These are phyloP conservation scores for Colletotrichum sp. DNA, from an alignment of 2,329 filamentous ascomycete genomes.

Conservation along the genomic window DNA sequence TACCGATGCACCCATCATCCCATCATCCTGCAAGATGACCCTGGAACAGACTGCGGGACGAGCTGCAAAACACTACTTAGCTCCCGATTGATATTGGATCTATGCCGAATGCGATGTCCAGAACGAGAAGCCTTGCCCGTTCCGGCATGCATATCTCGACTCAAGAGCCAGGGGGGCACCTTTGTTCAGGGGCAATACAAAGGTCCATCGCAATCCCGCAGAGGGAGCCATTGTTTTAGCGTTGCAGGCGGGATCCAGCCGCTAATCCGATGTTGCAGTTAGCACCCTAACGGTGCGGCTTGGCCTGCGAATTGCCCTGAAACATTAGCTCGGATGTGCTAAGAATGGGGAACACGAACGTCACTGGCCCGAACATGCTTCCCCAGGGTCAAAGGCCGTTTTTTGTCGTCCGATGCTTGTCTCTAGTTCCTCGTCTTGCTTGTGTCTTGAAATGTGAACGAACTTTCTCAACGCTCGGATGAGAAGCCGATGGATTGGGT, in stretches of 20 bases:
- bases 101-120: background rate
- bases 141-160: background rate
- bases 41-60: background rate
- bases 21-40: background rate
- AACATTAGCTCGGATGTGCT: background rate
- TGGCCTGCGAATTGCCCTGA: background rate
- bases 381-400: background rate
- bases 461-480: background rate
- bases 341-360: background rate
- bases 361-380: background rate
- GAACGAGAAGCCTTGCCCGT: background rate
- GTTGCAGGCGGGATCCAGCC: background rate
- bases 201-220: background rate
- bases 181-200: constrained; percentile 7
- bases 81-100: background rate
- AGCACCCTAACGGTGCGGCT: background rate
- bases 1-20: background rate
- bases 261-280: constrained; percentile 1
- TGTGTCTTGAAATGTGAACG: background rate
- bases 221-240: background rate
- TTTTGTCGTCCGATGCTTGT: background rate
- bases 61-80: background rate
- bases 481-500: background rate
- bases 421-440: background rate
- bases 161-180: background rate